Base-by-base conservation (phyloP, 2,329 filamentous ascomycete species). In the Cytospora leucostoma region DNA sequence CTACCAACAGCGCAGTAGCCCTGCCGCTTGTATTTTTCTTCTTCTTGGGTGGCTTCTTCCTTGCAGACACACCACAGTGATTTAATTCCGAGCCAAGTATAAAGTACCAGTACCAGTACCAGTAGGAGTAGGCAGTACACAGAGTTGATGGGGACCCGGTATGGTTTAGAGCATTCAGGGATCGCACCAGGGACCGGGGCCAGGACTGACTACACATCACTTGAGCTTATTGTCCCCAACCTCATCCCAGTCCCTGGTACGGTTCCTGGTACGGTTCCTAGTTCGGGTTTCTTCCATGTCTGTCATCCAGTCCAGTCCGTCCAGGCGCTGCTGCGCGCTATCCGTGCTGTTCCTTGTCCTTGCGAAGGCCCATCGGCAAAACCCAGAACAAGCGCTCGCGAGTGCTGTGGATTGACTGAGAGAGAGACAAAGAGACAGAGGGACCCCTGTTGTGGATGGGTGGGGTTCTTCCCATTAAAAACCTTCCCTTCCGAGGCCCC, bases 1-100 rank as follows among this genome's bases (percentile, higher is more conserved):
- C 27, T 53, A 40, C 44, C 47, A 44, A 50, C 35, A 34, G 33
- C 54, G 52, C 19, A 35, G 32, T 44, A 50, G 51, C 50, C 56
- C 33, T 56, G 51, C 33, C 38, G n/a, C 50, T 51, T 54, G 49
- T 5, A 34, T 17, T 38, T 37, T 60, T 21, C 17, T 54, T 27
- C 27, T 27, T 61, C 32, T 56, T 51, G 52, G 59, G 59, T 38
- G 33, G 50, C 50, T 44, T 59, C 56, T 58, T 63, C 56, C 61
- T 63, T 61, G 58, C 58, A 54, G 3, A 50, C 38, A 21, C n/a
- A 47, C 27, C 44, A 47, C n/a, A 21, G 44, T 47, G 21, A 19
- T 47, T 47, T n/a, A 19, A 35, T 59, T 54, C 61, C 37, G 55
- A 59, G 49, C 61, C 52, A 56, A 56, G 59, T 57, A 62, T 54